Evolutionary conservation across 371 early-diverging fungal genomes (phyloP).

Genomic region (Basidiobolus meristosporus): DNA sequence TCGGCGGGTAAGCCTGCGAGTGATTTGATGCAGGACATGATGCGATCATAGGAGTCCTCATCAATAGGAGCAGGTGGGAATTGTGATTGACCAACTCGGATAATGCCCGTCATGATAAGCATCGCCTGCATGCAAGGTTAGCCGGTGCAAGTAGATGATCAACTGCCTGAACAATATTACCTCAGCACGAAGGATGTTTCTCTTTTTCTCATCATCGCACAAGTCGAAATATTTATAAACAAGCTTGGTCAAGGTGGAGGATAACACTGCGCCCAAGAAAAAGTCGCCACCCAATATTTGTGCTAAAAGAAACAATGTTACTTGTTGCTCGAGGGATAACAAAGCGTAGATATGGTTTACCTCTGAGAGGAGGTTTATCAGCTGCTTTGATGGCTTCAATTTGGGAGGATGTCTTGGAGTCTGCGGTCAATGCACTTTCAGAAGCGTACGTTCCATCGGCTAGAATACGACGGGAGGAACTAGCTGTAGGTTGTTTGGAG

Average conservation of each 20-base stretch:
- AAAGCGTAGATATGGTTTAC: slow-evolving; percentile 5
- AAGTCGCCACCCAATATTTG: slow-evolving; percentile 83
- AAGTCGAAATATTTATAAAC: slow-evolving; percentile 49
- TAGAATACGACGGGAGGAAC: slow-evolving; percentile 56
- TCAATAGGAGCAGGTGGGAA: slow-evolving; percentile 75
- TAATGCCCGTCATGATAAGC: slow-evolving; percentile 89
- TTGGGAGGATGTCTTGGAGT: slow-evolving; percentile 17
- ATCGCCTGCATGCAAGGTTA: slow-evolving; percentile 29
- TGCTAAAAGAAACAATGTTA: slow-evolving; percentile 10
- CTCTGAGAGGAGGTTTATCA: slow-evolving; percentile 52
- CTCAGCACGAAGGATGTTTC: slow-evolving; percentile 67
- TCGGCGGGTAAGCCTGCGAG: slow-evolving; percentile 36
- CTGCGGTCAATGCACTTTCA: slow-evolving; percentile 61
- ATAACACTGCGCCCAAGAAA: slow-evolving; percentile 72
- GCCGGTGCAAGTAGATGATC: background rate
- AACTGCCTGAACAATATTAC: slow-evolving; percentile 2
- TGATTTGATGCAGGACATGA: slow-evolving; percentile 72
- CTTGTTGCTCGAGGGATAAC: background rate
- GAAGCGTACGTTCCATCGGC: slow-evolving; percentile 96
- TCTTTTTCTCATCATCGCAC: slow-evolving; percentile 18
- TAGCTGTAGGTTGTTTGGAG: slow-evolving; percentile 15
- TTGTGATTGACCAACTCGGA: slow-evolving; percentile 79
- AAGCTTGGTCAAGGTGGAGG: slow-evolving; percentile 77
- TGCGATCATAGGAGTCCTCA: slow-evolving; percentile 87
- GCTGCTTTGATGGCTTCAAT: slow-evolving; percentile 42